These are phyloP conservation scores for Pseudofabraea citricarpa DNA, from an alignment of 2,329 filamentous ascomycete species.

Conservation along the genomic window DNA sequence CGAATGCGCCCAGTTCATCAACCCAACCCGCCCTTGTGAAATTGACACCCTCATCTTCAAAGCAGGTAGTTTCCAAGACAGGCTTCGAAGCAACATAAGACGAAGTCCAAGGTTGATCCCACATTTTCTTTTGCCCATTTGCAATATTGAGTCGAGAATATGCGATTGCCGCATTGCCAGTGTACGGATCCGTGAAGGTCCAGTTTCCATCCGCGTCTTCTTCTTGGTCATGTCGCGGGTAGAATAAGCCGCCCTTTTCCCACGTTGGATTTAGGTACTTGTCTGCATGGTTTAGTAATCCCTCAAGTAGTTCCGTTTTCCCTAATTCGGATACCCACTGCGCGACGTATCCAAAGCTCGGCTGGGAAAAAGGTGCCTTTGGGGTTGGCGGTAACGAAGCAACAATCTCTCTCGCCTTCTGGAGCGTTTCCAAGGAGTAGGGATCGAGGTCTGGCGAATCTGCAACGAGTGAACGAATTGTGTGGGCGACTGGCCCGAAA, in stretches of 20 bases:
- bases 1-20: not conserved
- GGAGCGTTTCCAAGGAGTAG: too few species aligned
- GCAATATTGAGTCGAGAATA: constrained; percentile 32
- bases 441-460: too few species aligned
- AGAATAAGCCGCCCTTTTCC: constrained; percentile 31
- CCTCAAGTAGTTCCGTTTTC: constrained; percentile 10
- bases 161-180: constrained; percentile 31
- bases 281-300: constrained; percentile 26
- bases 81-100: constrained; percentile 5
- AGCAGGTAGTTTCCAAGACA: not conserved
- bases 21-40: constrained; percentile 2
- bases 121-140: constrained; percentile 32
- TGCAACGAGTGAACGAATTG: too few species aligned
- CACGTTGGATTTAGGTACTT: constrained; percentile 23
- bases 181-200: constrained; percentile 29
- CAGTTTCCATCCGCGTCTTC: too few species aligned
- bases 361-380: constrained; percentile 7
- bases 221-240: constrained; percentile 27
- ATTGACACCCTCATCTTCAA: constrained; percentile 3
- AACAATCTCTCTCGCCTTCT: too few species aligned
- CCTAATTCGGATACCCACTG: constrained; percentile 32
- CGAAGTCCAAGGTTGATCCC: constrained; percentile 26
- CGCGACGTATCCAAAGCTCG: constrained; percentile 25
- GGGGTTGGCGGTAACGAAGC: too few species aligned
- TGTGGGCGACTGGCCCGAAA: too few species aligned